Conservation (phyloP, 2,329 filamentous ascomycete genomes). For the Microdochium paspali region DNA sequence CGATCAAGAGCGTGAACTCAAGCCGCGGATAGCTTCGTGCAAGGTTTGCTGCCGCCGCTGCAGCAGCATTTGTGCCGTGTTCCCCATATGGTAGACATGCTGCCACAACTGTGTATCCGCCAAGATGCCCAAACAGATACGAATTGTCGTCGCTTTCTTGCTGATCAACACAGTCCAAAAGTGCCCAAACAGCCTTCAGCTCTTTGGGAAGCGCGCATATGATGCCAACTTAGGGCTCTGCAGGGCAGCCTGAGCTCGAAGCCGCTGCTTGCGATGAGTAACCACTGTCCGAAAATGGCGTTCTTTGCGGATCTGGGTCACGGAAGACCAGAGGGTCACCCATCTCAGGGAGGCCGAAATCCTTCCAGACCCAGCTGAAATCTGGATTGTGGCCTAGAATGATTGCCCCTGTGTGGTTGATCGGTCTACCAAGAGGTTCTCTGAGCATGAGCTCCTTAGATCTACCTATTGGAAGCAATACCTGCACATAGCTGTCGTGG, state of each 20-base stretch:
- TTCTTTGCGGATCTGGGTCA: not conserved
- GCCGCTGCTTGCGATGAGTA: not conserved
- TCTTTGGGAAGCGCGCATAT: not conserved
- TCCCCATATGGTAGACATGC: not conserved
- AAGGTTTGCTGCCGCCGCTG: not conserved
- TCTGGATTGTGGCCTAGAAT: not conserved
- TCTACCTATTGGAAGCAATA: not conserved
- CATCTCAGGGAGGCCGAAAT: not conserved
- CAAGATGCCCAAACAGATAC: not conserved
- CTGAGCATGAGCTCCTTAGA: not conserved
- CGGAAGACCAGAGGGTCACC: not conserved
- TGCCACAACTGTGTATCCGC: not conserved
- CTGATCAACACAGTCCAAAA: not conserved
- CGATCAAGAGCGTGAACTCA: not conserved
- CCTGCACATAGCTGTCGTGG: not conserved
- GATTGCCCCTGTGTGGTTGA: not conserved
- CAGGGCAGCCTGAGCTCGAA: not conserved
- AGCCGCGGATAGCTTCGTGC: not conserved
- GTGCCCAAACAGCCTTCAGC: not conserved
- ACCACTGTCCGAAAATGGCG: not conserved
- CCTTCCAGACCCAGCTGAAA: not conserved
- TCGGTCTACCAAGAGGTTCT: not conserved
- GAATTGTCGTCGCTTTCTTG: not conserved
- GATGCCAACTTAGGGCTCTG: not conserved
- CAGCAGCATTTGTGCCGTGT: not conserved